Percentiles rank a stretch among this genome's conserved stretches.
phyloP scores from a whole-genome alignment of 495 filamentous ascomycete species.

The Xylaria intraflava region DNA sequence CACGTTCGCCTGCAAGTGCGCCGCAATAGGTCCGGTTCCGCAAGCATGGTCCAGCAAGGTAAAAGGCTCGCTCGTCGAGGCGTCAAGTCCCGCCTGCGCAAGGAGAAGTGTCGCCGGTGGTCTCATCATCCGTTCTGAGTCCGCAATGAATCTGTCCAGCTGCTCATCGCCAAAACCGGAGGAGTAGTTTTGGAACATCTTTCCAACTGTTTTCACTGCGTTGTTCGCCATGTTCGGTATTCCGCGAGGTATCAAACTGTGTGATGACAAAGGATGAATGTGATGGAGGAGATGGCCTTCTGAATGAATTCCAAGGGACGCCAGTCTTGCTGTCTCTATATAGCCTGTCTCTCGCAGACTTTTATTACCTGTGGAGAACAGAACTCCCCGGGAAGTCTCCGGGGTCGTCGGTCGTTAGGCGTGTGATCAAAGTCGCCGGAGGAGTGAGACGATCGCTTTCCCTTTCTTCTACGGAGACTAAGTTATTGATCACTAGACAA shows the following conservation, averaged over 20 bases:
- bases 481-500: too few relatives aligned
- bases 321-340: neutral
- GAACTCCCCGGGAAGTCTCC: slow-evolving; percentile 25
- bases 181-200: slow-evolving; percentile 20
- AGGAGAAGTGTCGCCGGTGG: slow-evolving; percentile 28
- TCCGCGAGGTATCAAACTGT: neutral
- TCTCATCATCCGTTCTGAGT: slow-evolving; percentile 30
- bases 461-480: too few relatives aligned
- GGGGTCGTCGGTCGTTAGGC: neutral
- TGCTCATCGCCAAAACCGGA: slow-evolving; percentile 14
- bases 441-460: neutral
- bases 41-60: slow-evolving; percentile 37
- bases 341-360: neutral
- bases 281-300: neutral
- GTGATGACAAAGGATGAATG: neutral
- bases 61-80: slow-evolving; percentile 26
- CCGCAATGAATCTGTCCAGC: slow-evolving; percentile 21
- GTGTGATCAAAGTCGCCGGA: neutral
- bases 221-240: slow-evolving; percentile 19
- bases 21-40: slow-evolving; percentile 34
- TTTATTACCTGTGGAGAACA: neutral
- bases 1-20: slow-evolving; percentile 24
- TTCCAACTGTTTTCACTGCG: slow-evolving; percentile 21
- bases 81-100: slow-evolving; percentile 28
- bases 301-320: neutral